Evolutionary conservation across 2,329 filamentous ascomycete genomes (phyloP).

Genomic region (Phialemonium atrogriseum): DNA sequence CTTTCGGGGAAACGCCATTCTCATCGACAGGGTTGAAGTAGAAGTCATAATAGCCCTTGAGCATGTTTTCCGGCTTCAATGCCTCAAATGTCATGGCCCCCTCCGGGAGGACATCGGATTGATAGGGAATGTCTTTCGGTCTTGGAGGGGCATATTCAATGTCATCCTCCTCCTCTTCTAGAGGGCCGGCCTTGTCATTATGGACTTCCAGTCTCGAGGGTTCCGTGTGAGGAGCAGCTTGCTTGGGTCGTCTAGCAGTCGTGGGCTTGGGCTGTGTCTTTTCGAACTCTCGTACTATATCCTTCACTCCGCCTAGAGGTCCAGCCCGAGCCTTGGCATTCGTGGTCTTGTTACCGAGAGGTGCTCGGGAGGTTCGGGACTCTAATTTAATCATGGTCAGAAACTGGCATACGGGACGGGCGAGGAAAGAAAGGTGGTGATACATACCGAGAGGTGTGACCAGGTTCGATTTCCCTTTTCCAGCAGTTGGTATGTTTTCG

Average conservation of each 20-base stretch:
- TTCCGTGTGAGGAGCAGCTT: slow-evolving; percentile 42
- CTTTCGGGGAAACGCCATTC: slow-evolving; percentile 54
- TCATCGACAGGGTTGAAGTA: slow-evolving; percentile 59
- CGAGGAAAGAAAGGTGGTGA: too few species aligned
- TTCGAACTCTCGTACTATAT: slow-evolving; percentile 48
- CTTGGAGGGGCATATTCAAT: slow-evolving; percentile 85
- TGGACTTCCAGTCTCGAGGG: slow-evolving; percentile 56
- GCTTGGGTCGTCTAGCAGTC: slow-evolving; percentile 49
- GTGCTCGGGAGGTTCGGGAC: slow-evolving; percentile 60
- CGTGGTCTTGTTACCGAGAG: slow-evolving; percentile 89
- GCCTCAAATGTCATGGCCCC: slow-evolving; percentile 47
- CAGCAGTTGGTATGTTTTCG: slow-evolving; percentile 44
- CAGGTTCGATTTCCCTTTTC: slow-evolving; percentile 55
- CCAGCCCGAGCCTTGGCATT: slow-evolving; percentile 68
- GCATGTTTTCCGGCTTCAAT: slow-evolving; percentile 48
- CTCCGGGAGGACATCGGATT: slow-evolving; percentile 59
- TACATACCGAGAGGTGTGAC: slow-evolving; percentile 71
- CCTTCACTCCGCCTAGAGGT: slow-evolving; percentile 55
- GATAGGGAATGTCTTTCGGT: slow-evolving; percentile 55
- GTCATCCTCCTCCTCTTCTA: slow-evolving; percentile 58
- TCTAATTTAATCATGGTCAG: slow-evolving; percentile 27
- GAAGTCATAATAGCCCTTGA: slow-evolving; percentile 53
- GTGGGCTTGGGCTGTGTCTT: slow-evolving; percentile 55
- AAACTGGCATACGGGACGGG: too few species aligned
- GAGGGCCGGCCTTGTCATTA: slow-evolving; percentile 37